Conservation (phyloP, 495 filamentous ascomycete genomes). For the Xylaria telfairii region DNA sequence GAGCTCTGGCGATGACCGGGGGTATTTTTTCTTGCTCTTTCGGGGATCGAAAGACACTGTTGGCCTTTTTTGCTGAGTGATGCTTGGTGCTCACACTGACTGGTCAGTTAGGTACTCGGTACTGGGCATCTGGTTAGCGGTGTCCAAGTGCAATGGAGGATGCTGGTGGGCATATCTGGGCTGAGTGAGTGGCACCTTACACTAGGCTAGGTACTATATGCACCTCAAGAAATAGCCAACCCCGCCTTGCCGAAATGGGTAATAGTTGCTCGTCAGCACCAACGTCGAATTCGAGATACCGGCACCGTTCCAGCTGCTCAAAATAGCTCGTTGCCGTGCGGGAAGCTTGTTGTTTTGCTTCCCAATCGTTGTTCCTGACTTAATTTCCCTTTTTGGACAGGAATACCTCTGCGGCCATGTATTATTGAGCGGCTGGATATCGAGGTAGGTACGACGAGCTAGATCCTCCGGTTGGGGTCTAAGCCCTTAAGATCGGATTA, state of each 20-base stretch:
- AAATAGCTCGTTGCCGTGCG: background rate
- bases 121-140: constrained; percentile 27
- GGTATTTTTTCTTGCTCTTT: constrained; percentile 19
- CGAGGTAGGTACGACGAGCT: background rate
- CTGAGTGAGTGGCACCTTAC: background rate
- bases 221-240: constrained; percentile 3
- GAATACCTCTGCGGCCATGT: background rate
- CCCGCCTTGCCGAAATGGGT: constrained; percentile 19
- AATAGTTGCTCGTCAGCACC: constrained; percentile 13
- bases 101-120: background rate
- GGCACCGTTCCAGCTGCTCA: background rate
- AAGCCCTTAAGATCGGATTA: constrained; percentile 20
- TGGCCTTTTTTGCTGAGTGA: constrained; percentile 25
- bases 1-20: constrained; percentile 25
- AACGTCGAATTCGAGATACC: background rate
- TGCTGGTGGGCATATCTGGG: constrained; percentile 11
- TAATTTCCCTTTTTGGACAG: background rate
- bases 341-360: background rate
- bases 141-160: constrained; percentile 17
- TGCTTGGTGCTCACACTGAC: background rate
- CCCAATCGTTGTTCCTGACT: background rate
- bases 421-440: background rate
- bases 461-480: constrained; percentile 5
- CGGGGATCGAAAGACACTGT: constrained; percentile 10
- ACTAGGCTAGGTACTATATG: background rate